phyloP scores from a whole-genome alignment of 352 stramenopile genomes.

The Peronospora belbahrii region DNA sequence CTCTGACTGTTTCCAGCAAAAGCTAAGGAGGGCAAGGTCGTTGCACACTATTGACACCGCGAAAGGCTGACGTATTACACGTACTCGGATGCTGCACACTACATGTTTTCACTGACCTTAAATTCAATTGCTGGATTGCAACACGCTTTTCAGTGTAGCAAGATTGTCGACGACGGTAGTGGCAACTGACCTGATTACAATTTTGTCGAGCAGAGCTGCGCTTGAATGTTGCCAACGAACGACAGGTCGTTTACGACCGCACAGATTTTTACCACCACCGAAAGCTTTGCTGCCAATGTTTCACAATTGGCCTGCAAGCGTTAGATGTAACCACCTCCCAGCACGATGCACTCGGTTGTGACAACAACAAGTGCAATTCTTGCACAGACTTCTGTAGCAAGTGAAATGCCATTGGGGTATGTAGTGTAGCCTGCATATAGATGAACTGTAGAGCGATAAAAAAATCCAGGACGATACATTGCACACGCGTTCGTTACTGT shows the following conservation, averaged over 20 bases:
- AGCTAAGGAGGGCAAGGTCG: not conserved
- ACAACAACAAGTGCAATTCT: not conserved
- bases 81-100: conserved; percentile 5
- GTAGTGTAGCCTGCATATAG: too few relatives aligned
- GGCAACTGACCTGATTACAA: conserved; percentile 18
- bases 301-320: not conserved
- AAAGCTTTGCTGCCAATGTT: conserved; percentile 2
- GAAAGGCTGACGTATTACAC: not conserved
- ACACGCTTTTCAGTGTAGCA: too few relatives aligned
- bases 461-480: conserved; percentile 12
- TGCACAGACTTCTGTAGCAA: not conserved
- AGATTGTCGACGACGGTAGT: conserved; percentile 2
- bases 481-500: conserved; percentile 10
- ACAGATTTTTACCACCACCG: not conserved
- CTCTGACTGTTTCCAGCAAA: not conserved
- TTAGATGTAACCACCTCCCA: not conserved
- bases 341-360: not conserved
- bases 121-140: conserved; percentile 8
- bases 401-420: not conserved
- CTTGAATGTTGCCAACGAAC: not conserved
- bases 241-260: not conserved
- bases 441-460: not conserved
- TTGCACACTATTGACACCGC: not conserved
- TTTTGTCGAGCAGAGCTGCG: conserved; percentile 17
- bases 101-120: not conserved